A percentile compares a stretch with the other conserved stretches of the same genome.
Conservation (phyloP, 108 stramenopile genomes). For the Aurantiochytrium sp. region DNA sequence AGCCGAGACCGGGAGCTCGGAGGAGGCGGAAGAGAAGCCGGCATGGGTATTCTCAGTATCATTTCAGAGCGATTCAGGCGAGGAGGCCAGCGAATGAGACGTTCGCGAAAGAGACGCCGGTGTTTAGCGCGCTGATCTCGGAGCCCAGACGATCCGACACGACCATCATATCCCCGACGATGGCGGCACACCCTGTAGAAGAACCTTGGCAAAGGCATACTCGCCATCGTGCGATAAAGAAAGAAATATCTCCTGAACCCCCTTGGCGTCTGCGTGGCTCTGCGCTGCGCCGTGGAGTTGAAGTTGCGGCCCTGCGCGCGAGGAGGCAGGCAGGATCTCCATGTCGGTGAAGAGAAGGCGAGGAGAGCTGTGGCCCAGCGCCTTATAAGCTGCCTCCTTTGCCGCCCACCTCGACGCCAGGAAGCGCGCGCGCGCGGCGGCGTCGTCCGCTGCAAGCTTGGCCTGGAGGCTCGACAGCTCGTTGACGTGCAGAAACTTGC, state of each 20-base stretch:
- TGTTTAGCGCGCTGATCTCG: too few relatives aligned
- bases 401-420: constrained; percentile 25
- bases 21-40: too few relatives aligned
- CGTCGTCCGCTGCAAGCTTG: too few relatives aligned
- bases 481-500: neutral
- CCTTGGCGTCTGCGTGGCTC: neutral
- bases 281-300: neutral
- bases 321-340: neutral
- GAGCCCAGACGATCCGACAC: too few relatives aligned
- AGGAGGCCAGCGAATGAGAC: too few relatives aligned
- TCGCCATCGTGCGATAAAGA: constrained; percentile 13
- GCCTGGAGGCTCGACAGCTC: neutral
- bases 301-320: neutral
- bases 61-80: too few relatives aligned
- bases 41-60: too few relatives aligned
- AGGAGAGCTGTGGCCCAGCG: neutral
- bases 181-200: neutral
- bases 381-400: neutral
- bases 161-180: too few relatives aligned
- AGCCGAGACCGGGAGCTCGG: too few relatives aligned
- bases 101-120: too few relatives aligned
- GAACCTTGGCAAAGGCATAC: constrained; percentile 20
- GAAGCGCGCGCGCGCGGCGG: neutral
- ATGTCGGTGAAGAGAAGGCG: neutral
- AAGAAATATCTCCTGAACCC: neutral